Evolutionary conservation across 352 stramenopile species (phyloP).

Genomic region (Aphanomyces astaci): DNA sequence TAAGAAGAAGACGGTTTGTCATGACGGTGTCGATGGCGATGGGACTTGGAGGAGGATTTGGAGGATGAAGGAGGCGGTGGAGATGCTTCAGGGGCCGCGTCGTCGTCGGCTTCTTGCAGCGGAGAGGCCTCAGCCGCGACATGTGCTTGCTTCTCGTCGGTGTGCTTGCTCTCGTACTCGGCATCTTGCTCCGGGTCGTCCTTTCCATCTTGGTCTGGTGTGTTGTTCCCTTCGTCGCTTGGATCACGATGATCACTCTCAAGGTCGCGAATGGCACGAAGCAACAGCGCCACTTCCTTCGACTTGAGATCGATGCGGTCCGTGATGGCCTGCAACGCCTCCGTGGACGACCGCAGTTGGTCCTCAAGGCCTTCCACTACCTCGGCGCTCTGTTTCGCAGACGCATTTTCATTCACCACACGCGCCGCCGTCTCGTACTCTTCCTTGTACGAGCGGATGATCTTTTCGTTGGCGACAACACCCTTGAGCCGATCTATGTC

Average conservation of each 20-base stretch:
- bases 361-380: constrained; percentile 38
- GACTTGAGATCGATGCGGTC: constrained; percentile 52
- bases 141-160: neutral
- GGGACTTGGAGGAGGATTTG: neutral
- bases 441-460: constrained; percentile 75
- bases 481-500: constrained; percentile 76
- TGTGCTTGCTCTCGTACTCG: constrained; percentile 17
- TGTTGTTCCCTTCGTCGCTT: constrained; percentile 40
- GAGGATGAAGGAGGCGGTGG: too few species aligned
- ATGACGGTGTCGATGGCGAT: neutral
- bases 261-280: constrained; percentile 79
- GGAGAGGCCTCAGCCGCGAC: neutral
- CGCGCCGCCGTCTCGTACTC: constrained; percentile 81
- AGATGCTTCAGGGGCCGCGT: neutral
- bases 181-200: constrained; percentile 63
- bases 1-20: neutral
- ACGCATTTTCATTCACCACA: constrained; percentile 76
- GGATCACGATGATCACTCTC: constrained; percentile 73
- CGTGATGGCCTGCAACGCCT: constrained; percentile 47
- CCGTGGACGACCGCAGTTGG: constrained; percentile 44
- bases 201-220: constrained; percentile 46
- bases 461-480: constrained; percentile 68
- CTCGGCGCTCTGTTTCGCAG: constrained; percentile 45
- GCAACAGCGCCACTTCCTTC: constrained; percentile 76
- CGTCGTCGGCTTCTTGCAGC: neutral